A percentile compares a stretch with the other conserved stretches of the same genome.
Conservation (phyloP, 202 grass and related monocot species). For the Carex arenaria region DNA sequence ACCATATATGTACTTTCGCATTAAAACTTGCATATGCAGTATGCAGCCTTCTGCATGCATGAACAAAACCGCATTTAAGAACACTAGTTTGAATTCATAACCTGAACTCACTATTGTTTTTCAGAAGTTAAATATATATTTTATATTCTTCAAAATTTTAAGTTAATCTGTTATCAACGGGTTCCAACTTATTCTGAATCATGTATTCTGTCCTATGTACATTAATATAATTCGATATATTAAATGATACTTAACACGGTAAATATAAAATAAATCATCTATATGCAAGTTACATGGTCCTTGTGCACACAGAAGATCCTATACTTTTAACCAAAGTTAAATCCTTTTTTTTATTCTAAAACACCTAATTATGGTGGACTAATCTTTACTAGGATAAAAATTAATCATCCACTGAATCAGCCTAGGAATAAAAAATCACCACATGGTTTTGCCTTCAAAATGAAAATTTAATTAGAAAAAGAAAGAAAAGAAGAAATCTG, state of each 20-base stretch:
- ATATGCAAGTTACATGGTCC: background rate
- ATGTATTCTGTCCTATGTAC: background rate
- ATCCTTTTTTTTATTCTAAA: background rate
- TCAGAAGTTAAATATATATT: too few species aligned
- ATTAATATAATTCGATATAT: background rate
- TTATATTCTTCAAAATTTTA: background rate
- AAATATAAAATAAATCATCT: background rate
- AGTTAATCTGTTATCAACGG: background rate
- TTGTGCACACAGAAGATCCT: background rate
- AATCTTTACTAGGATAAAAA: background rate
- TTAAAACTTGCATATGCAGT: too few species aligned
- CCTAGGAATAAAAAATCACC: slow-evolving; percentile 33
- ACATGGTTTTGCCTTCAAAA: slow-evolving; percentile 49
- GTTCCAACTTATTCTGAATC: background rate
- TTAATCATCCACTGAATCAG: too few species aligned
- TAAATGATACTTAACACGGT: background rate
- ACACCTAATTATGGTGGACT: background rate
- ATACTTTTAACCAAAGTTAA: background rate
- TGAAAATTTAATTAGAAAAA: slow-evolving; percentile 34
- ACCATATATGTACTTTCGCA: too few species aligned
- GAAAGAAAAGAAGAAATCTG: slow-evolving; percentile 22
- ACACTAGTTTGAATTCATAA: too few species aligned
- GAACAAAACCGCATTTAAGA: too few species aligned
- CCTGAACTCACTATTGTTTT: too few species aligned
- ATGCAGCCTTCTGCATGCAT: too few species aligned